Evolutionary conservation across 805 yeast genomes (phyloP).

Genomic region (Starmerella cellae): DNA sequence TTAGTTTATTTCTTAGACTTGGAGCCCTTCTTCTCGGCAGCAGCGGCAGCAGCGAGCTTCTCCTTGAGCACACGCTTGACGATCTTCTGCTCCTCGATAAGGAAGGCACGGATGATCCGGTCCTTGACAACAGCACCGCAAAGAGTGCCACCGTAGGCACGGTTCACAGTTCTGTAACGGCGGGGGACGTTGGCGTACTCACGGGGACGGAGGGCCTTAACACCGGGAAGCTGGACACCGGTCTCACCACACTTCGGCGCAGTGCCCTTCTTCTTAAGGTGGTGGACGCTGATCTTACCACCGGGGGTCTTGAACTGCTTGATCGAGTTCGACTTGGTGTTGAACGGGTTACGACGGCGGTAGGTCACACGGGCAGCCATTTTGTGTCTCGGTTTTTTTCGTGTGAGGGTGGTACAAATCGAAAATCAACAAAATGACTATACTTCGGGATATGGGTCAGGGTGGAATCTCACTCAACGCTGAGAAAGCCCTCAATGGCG

Average conservation of each 20-base stretch:
- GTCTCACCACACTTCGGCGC: slow-evolving; percentile 56
- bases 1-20: slow-evolving; percentile 25
- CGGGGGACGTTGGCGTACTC: slow-evolving; percentile 88
- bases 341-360: slow-evolving; percentile 99
- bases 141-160: slow-evolving; percentile 99
- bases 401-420: background rate
- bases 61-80: slow-evolving; percentile 99
- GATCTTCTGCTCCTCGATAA: slow-evolving; percentile 99
- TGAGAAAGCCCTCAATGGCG: background rate
- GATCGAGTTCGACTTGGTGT: slow-evolving; percentile 99
- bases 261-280: slow-evolving; percentile 81
- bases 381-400: slow-evolving; percentile 24
- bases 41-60: slow-evolving; percentile 78
- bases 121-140: slow-evolving; percentile 95
- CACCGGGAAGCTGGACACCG: slow-evolving; percentile 62
- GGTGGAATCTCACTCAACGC: background rate
- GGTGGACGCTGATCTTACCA: slow-evolving; percentile 97
- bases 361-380: slow-evolving; percentile 99
- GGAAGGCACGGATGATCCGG: slow-evolving; percentile 98
- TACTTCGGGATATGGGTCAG: background rate
- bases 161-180: slow-evolving; percentile 95
- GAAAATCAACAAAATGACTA: background rate
- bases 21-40: slow-evolving; percentile 25
- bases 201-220: slow-evolving; percentile 96
- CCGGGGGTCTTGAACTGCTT: slow-evolving; percentile 99